Evolutionary conservation across 2,329 filamentous ascomycete genomes (phyloP).

Genomic region (Nigrospora oryzae): DNA sequence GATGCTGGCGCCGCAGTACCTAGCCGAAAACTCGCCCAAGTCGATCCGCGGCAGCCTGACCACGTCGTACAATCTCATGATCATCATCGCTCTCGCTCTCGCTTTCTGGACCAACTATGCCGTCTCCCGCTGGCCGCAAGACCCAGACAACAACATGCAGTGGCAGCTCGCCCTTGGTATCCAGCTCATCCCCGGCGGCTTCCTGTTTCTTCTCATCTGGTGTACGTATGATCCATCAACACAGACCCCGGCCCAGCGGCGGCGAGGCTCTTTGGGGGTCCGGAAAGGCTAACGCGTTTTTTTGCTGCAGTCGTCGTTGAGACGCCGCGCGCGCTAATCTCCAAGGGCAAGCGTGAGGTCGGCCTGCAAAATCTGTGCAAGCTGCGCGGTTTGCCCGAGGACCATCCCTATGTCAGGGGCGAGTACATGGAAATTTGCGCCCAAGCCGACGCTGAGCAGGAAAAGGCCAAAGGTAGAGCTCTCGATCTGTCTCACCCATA

Average conservation of each 20-base stretch:
- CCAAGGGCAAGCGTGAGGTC: conserved; percentile 22
- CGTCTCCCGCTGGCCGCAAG: conserved; percentile 4
- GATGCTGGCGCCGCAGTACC: conserved; percentile 28
- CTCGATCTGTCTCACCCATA: too few relatives aligned
- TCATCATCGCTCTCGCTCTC: conserved; percentile 22
- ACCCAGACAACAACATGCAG: conserved; percentile 8
- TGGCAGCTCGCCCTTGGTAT: conserved; percentile 27
- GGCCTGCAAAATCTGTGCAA: conserved; percentile 26
- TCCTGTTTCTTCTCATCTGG: conserved; percentile 24
- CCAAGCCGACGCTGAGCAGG: conserved; percentile 22
- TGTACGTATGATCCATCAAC: conserved; percentile 9
- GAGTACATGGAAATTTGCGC: conserved; percentile 28
- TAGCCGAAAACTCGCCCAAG: conserved; percentile 29
- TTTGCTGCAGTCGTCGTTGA: conserved; percentile 17
- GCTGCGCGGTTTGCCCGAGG: conserved; percentile 25
- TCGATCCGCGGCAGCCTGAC: conserved; percentile 29
- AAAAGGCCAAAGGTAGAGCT: conserved; percentile 4
- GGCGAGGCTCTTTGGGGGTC: too few relatives aligned
- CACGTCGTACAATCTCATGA: conserved; percentile 29
- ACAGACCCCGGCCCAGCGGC: too few relatives aligned
- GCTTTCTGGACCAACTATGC: conserved; percentile 24
- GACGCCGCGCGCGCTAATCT: conserved; percentile 24
- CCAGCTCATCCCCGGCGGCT: conserved; percentile 26
- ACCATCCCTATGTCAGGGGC: conserved; percentile 26
- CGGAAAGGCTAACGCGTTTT: too few relatives aligned